These are phyloP conservation scores for Phascolomyces articulosus DNA, from an alignment of 371 early-diverging fungal species.

Conservation along the genomic window DNA sequence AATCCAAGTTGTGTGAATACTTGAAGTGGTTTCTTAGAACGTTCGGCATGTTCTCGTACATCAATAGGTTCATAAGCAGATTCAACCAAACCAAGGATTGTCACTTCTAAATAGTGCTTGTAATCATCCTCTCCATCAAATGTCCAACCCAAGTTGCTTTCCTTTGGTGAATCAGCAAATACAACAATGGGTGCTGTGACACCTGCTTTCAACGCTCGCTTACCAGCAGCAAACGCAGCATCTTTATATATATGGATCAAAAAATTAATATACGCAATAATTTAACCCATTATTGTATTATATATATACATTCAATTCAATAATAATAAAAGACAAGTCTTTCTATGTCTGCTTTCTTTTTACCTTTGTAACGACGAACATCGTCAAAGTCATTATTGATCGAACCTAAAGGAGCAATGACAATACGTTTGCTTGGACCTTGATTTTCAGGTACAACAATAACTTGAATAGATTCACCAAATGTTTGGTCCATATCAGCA, in stretches of 20 bases:
- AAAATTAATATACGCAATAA: neutral
- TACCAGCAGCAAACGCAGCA: constrained; percentile 65
- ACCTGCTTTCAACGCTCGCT: constrained; percentile 71
- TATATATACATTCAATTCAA: no score
- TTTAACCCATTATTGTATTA: no score
- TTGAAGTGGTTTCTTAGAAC: constrained; percentile 38
- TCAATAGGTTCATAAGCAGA: constrained; percentile 79
- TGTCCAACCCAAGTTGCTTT: constrained; percentile 27
- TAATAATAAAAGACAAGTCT: no score
- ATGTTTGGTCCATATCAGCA: constrained; percentile 37
- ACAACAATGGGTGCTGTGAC: constrained; percentile 59
- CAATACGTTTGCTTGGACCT: constrained; percentile 60
- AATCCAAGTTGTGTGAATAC: constrained; percentile 57
- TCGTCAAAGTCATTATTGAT: constrained; percentile 80
- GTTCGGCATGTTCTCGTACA: constrained; percentile 72
- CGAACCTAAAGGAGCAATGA: constrained; percentile 76
- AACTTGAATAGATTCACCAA: constrained; percentile 44
- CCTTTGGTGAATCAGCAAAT: constrained; percentile 57
- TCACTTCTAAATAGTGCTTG: constrained; percentile 70
- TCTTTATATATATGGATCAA: constrained; percentile 31
- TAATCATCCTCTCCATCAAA: constrained; percentile 55
- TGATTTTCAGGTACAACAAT: constrained; percentile 32
- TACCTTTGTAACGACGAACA: constrained; percentile 73
- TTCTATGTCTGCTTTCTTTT: no score
- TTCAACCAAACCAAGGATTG: constrained; percentile 74